Conservation (phyloP, 164 flowering plant species). For the Nymphaea colorata region DNA sequence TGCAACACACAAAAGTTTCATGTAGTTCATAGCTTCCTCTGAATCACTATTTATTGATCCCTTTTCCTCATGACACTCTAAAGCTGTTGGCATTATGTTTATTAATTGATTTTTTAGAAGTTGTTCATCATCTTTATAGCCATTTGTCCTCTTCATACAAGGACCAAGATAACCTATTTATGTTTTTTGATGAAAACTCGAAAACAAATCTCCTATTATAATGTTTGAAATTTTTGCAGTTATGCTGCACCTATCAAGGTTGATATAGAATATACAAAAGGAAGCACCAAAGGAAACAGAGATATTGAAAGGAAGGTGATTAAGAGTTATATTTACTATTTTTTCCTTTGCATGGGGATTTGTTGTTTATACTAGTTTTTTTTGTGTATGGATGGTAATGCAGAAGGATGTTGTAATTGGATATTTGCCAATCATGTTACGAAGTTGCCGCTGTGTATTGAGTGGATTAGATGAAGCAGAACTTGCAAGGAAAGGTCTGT, state of each 20-base stretch:
- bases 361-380: neutral
- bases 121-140: too few species aligned
- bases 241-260: conserved; percentile 75
- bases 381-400: conserved; percentile 3
- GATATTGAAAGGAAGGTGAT: neutral
- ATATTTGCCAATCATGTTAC: conserved; percentile 83
- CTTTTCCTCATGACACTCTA: too few species aligned
- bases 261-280: conserved; percentile 34
- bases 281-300: conserved; percentile 6
- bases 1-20: too few species aligned
- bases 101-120: too few species aligned
- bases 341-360: too few species aligned
- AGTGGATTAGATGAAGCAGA: conserved; percentile 76
- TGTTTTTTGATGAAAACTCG: too few species aligned
- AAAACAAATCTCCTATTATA: too few species aligned
- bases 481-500: conserved; percentile 67
- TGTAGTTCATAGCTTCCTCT: too few species aligned
- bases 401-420: conserved; percentile 58
- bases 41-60: too few species aligned
- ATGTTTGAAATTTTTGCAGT: conserved; percentile 15
- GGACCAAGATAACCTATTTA: too few species aligned
- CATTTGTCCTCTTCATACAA: too few species aligned
- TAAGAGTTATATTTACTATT: neutral
- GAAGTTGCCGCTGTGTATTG: conserved; percentile 64
- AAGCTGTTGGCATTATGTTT: too few species aligned